Evolutionary conservation across 2,329 filamentous ascomycete species (phyloP).

Genomic region (Aspergillus sp.): DNA sequence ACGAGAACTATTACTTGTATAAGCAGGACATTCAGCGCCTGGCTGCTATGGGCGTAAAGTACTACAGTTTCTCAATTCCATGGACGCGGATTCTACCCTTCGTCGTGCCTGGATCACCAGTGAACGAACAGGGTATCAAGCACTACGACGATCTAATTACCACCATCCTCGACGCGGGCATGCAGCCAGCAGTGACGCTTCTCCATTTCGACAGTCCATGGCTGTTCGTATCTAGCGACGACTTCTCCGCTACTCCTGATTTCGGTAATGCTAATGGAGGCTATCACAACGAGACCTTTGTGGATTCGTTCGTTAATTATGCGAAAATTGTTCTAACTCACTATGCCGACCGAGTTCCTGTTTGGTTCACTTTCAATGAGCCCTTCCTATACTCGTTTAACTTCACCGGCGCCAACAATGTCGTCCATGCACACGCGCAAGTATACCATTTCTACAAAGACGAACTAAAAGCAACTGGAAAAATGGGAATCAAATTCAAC

Average conservation of each 20-base stretch:
- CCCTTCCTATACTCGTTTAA: constrained; percentile 31
- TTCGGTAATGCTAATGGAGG: constrained; percentile 23
- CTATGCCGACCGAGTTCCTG: constrained; percentile 33
- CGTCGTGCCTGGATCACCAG: constrained; percentile 34
- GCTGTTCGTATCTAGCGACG: constrained; percentile 16
- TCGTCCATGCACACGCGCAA: constrained; percentile 38
- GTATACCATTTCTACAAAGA: constrained; percentile 37
- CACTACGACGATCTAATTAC: constrained; percentile 47
- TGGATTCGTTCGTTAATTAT: constrained; percentile 33
- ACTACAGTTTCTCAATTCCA: constrained; percentile 42
- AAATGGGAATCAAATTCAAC: constrained; percentile 38
- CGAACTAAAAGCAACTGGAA: constrained; percentile 38
- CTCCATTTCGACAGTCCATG: constrained; percentile 24
- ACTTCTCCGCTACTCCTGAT: constrained; percentile 12
- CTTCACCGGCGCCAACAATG: constrained; percentile 46
- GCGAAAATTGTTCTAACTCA: constrained; percentile 32
- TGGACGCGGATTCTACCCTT: constrained; percentile 48
- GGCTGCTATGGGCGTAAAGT: constrained; percentile 32
- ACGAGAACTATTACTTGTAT: constrained; percentile 46
- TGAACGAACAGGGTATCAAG: constrained; percentile 41
- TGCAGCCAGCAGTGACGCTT: constrained; percentile 41
- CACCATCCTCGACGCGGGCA: constrained; percentile 35
- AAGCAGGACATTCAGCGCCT: constrained; percentile 41
- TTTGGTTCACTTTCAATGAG: constrained; percentile 40
- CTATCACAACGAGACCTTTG: constrained; percentile 37